These are phyloP conservation scores for Letharia lupina DNA, from an alignment of 495 filamentous ascomycete species.

Conservation along the genomic window DNA sequence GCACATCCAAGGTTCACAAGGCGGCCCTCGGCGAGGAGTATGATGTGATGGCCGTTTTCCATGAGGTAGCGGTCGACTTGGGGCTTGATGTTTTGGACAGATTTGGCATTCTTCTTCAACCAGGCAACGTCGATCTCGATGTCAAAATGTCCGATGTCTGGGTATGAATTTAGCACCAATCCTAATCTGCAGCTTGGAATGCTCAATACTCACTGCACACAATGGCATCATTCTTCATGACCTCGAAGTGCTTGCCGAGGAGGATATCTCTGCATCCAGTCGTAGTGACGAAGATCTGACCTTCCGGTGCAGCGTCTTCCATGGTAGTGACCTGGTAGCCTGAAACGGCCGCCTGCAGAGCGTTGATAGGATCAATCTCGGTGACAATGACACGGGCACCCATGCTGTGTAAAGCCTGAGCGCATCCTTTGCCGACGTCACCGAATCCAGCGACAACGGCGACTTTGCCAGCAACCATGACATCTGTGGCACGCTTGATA, in stretches of 20 bases:
- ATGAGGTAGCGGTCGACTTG: constrained; percentile 98
- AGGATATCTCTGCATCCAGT: constrained; percentile 99
- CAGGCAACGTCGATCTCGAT: constrained; percentile 99
- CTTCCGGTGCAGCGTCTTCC: constrained; percentile 80
- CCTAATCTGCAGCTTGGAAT: background rate
- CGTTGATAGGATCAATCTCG: constrained; percentile 99
- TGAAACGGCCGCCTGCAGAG: constrained; percentile 94
- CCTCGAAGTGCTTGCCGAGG: constrained; percentile 84
- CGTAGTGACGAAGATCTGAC: constrained; percentile 99
- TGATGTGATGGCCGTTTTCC: constrained; percentile 90
- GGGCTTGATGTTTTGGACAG: constrained; percentile 96
- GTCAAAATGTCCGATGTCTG: constrained; percentile 99
- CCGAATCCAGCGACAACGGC: constrained; percentile 95
- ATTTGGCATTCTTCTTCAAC: constrained; percentile 92
- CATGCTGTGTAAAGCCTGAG: constrained; percentile 89
- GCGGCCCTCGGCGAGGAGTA: constrained; percentile 95
- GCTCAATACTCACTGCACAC: constrained; percentile 74
- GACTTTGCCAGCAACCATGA: constrained; percentile 99
- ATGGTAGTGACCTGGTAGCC: constrained; percentile 95
- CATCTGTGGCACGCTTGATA: constrained; percentile 99
- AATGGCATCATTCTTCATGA: constrained; percentile 96
- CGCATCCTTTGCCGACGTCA: constrained; percentile 99
- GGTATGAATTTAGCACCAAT: background rate
- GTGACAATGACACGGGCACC: constrained; percentile 95
- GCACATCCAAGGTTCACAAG: constrained; percentile 98